These are phyloP conservation scores for Stachybotrys chlorohalonatus DNA, from an alignment of 2,329 filamentous ascomycete species.

Conservation along the genomic window DNA sequence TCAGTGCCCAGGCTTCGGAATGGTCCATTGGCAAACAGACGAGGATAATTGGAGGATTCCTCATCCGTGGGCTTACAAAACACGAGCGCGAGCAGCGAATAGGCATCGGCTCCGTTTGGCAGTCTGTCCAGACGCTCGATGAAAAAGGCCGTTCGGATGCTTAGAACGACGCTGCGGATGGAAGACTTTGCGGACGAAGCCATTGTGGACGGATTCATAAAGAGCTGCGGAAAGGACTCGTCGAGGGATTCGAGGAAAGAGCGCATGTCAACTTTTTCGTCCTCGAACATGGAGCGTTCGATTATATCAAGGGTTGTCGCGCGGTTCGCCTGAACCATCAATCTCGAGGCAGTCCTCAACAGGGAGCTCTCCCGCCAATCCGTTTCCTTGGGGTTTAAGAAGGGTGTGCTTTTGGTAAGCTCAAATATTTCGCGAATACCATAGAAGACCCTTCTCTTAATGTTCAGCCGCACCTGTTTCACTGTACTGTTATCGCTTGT, in stretches of 20 bases:
- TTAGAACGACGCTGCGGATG: slow-evolving; percentile 7
- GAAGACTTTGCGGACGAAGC: background rate
- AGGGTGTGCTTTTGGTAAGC: slow-evolving; percentile 7
- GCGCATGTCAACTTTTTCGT: slow-evolving; percentile 6
- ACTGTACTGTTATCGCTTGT: slow-evolving; percentile 9
- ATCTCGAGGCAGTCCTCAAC: slow-evolving; percentile 1
- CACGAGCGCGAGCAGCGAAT: slow-evolving; percentile 13
- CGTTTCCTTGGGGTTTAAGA: slow-evolving; percentile 13
- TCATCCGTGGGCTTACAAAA: slow-evolving; percentile 17
- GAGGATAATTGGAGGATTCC: background rate
- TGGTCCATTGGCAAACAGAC: slow-evolving; percentile 7
- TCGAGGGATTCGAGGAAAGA: slow-evolving; percentile 22
- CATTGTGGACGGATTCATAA: slow-evolving; percentile 6
- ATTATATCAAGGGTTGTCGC: slow-evolving; percentile 22
- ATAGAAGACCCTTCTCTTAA: slow-evolving; percentile 17
- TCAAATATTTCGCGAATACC: slow-evolving; percentile 15
- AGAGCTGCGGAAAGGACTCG: slow-evolving; percentile 17
- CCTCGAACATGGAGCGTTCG: background rate
- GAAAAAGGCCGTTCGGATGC: slow-evolving; percentile 26
- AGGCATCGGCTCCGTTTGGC: slow-evolving; percentile 2
- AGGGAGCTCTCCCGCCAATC: background rate
- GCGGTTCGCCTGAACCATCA: slow-evolving; percentile 24
- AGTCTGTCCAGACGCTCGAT: slow-evolving; percentile 16
- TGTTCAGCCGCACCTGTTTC: slow-evolving; percentile 10
- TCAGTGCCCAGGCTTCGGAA: slow-evolving; percentile 14